Conservation (phyloP, 2,329 filamentous ascomycete genomes). For the Calonectria hongkongensis region DNA sequence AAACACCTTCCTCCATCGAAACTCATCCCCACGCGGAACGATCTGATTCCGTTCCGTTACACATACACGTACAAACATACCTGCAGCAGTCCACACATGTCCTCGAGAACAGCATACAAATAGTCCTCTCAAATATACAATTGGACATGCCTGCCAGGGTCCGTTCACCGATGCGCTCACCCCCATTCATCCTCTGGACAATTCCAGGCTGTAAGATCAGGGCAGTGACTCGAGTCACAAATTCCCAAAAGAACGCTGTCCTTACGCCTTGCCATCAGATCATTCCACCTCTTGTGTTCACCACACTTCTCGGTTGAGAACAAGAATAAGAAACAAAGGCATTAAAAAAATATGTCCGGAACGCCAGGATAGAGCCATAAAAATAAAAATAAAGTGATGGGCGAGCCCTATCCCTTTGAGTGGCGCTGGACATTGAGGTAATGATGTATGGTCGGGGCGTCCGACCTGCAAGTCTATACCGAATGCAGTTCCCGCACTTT, state of each 20-base stretch:
- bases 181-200: slow-evolving; percentile 13
- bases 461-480: slow-evolving; percentile 55
- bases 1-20: slow-evolving; percentile 39
- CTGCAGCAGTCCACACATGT: slow-evolving; percentile 43
- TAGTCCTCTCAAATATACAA: slow-evolving; percentile 53
- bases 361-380: slow-evolving; percentile 56
- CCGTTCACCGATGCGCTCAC: slow-evolving; percentile 22
- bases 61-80: slow-evolving; percentile 34
- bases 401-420: slow-evolving; percentile 53
- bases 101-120: slow-evolving; percentile 47
- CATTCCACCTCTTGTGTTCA: slow-evolving; percentile 50
- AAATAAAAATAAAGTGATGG: slow-evolving; percentile 49
- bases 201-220: slow-evolving; percentile 42
- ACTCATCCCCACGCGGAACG: slow-evolving; percentile 28
- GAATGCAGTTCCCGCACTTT: slow-evolving; percentile 48
- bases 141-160: slow-evolving; percentile 48
- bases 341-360: slow-evolving; percentile 52
- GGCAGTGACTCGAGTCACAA: slow-evolving; percentile 38
- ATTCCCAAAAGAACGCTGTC: slow-evolving; percentile 37
- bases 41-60: slow-evolving; percentile 32
- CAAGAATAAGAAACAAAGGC: slow-evolving; percentile 44
- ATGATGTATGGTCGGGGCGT: slow-evolving; percentile 46
- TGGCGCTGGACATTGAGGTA: slow-evolving; percentile 49
- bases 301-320: slow-evolving; percentile 43
- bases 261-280: slow-evolving; percentile 44